Percentiles rank a stretch among this genome's conserved stretches.
Evolutionary conservation across 129 eudicot species (phyloP).

Genomic region (Kitagawia praeruptora): DNA sequence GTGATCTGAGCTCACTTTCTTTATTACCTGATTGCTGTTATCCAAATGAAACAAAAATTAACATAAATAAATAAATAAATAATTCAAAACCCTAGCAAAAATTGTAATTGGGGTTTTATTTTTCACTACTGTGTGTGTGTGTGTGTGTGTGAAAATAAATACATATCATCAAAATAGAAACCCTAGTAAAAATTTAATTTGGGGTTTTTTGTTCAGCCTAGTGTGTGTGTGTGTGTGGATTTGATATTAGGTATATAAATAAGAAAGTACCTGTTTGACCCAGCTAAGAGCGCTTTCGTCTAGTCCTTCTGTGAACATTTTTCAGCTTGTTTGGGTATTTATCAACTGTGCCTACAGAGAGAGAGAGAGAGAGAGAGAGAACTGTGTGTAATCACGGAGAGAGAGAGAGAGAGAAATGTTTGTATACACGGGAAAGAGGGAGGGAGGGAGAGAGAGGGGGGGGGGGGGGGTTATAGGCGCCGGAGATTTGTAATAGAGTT

Average conservation of each 20-base stretch:
- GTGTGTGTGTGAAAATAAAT: too few species aligned
- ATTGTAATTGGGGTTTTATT: neutral
- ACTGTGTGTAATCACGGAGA: too few species aligned
- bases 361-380: neutral
- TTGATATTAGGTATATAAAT: neutral
- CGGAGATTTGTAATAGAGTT: neutral
- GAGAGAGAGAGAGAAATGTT: too few species aligned
- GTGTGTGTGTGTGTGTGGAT: neutral
- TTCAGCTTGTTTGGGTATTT: neutral
- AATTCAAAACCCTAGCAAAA: neutral
- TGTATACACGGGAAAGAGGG: too few species aligned
- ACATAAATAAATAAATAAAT: too few species aligned
- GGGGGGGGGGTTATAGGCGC: neutral
- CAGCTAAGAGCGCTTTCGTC: slow-evolving; percentile 76
- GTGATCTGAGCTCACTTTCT: slow-evolving; percentile 34
- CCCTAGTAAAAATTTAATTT: neutral
- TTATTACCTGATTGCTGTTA: slow-evolving; percentile 41
- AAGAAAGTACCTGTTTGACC: slow-evolving; percentile 62
- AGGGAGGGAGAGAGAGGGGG: neutral
- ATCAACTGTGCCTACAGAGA: too few species aligned
- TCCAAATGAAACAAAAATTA: neutral
- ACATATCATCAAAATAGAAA: neutral
- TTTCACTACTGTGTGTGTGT: neutral
- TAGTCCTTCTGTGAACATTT: slow-evolving; percentile 88
- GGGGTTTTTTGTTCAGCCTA: neutral